Conservation (phyloP, 257 asterid genomes). For the Cruciata laevipes region DNA sequence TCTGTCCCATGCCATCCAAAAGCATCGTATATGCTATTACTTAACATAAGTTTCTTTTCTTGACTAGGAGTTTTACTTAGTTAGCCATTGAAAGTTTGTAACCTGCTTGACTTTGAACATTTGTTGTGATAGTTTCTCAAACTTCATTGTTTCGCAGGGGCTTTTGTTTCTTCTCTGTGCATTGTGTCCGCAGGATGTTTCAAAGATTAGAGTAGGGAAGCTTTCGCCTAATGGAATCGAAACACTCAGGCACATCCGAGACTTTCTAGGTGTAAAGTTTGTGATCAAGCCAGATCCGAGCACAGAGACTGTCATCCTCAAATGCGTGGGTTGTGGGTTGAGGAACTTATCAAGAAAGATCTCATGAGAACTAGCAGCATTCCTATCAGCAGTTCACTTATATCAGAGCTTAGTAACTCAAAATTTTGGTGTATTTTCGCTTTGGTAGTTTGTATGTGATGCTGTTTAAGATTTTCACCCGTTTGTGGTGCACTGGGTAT, state of each 20-base stretch:
- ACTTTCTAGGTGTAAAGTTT: conserved; percentile 69
- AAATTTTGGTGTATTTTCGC: conserved; percentile 1
- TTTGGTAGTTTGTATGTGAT: conserved; percentile 1
- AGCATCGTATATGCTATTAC: not conserved
- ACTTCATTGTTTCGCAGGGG: conserved; percentile 42
- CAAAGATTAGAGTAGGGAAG: conserved; percentile 83
- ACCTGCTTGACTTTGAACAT: not conserved
- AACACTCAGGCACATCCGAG: conserved; percentile 58
- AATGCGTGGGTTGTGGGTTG: conserved; percentile 78
- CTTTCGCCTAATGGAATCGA: conserved; percentile 72
- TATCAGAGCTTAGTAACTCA: not conserved
- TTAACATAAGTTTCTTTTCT: not conserved
- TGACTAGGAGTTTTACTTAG: not conserved
- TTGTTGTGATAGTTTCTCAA: not conserved
- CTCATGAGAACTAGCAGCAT: conserved; percentile 30
- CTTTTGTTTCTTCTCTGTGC: conserved; percentile 87
- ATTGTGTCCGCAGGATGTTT: conserved; percentile 76
- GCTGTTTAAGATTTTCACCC: not conserved
- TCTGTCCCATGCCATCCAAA: not conserved
- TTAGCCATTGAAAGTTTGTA: not conserved
- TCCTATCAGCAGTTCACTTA: not conserved
- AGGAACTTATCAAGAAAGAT: conserved; percentile 77
- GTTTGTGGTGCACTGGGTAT: not conserved
- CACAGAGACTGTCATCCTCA: conserved; percentile 68
- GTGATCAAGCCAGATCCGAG: conserved; percentile 70